phyloP scores from a whole-genome alignment of 768 basidiomycete species.

The Termitomyces sp. region DNA sequence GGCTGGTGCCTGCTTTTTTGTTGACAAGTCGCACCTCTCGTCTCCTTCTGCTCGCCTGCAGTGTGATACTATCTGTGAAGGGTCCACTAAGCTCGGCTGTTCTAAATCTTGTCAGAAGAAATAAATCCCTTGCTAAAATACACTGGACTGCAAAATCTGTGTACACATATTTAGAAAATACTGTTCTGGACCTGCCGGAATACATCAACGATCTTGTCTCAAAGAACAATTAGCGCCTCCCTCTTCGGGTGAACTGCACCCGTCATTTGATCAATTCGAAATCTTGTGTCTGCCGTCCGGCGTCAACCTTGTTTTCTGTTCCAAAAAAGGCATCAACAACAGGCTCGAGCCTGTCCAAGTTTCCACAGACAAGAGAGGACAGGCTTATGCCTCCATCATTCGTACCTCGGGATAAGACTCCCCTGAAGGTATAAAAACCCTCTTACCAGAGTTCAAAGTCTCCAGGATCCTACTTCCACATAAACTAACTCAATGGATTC shows the following conservation, averaged over 20 bases:
- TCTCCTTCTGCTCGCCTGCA: too few relatives aligned
- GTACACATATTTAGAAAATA: too few relatives aligned
- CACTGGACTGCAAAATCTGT: too few relatives aligned
- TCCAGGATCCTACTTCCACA: neutral
- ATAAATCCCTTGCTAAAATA: too few relatives aligned
- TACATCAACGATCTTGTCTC: neutral
- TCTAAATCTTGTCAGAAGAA: too few relatives aligned
- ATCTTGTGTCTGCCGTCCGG: neutral
- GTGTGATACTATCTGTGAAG: too few relatives aligned
- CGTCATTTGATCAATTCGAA: neutral
- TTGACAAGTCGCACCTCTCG: too few relatives aligned
- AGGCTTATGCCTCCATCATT: neutral
- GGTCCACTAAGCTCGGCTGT: too few relatives aligned
- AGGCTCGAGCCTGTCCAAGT: too few relatives aligned
- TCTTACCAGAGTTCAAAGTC: neutral
- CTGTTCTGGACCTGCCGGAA: neutral
- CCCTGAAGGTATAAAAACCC: neutral
- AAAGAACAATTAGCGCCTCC: neutral
- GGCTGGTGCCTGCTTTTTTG: too few relatives aligned
- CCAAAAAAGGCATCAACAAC: neutral
- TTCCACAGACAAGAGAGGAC: too few relatives aligned
- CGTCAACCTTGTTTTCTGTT: neutral
- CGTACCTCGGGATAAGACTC: neutral
- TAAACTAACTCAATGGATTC: conserved; percentile 1
- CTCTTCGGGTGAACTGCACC: neutral